phyloP scores from a whole-genome alignment of 169 alveolate species.

The Babesia bovis region DNA sequence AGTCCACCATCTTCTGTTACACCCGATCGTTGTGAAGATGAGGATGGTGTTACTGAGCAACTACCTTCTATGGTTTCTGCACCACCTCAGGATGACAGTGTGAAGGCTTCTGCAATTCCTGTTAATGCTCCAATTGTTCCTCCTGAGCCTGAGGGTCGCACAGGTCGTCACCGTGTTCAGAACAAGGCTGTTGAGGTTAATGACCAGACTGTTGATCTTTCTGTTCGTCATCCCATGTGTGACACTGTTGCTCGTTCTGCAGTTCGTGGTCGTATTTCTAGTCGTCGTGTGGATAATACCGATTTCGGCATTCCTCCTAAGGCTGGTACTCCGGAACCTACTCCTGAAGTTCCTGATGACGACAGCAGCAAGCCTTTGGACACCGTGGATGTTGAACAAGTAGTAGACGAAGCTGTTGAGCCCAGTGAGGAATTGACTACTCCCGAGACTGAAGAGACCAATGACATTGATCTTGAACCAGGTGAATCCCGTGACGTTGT shows the following conservation, averaged over 20 bases:
- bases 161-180: background rate
- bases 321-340: background rate
- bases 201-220: constrained; percentile 26
- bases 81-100: background rate
- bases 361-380: background rate
- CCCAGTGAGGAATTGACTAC: background rate
- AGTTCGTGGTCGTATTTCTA: constrained; percentile 5
- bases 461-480: background rate
- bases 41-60: background rate
- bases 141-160: background rate
- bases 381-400: background rate
- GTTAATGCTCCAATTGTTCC: background rate
- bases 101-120: background rate
- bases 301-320: background rate
- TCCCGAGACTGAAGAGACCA: background rate
- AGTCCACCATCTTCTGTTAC: constrained; percentile 8
- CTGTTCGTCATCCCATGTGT: constrained; percentile 47
- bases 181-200: constrained; percentile 31
- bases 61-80: background rate
- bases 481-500: no score
- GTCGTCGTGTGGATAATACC: constrained; percentile 8
- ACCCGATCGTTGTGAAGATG: constrained; percentile 1
- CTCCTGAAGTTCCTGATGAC: background rate
- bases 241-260: constrained; percentile 1
- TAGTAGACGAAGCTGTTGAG: background rate